A percentile compares a stretch with the other conserved stretches of the same genome.
These are phyloP conservation scores for Microdochium trichocladiopsis DNA, from an alignment of 2,329 filamentous ascomycete species.

Conservation along the genomic window DNA sequence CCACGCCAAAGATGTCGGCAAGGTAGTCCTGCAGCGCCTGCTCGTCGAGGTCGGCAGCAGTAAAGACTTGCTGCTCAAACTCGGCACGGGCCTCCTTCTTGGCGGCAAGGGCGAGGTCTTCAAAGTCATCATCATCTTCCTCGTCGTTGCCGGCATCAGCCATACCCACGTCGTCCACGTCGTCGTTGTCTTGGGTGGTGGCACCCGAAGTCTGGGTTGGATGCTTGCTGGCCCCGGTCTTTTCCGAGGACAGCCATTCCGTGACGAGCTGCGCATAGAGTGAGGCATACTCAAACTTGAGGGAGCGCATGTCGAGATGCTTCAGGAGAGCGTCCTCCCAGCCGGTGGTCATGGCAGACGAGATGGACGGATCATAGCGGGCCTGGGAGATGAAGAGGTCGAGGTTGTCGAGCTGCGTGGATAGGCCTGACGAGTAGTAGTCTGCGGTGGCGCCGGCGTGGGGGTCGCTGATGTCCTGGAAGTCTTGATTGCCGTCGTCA, in stretches of 20 bases:
- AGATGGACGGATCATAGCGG: constrained; percentile 31
- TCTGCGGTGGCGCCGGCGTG: constrained; percentile 5
- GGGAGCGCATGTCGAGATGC: constrained; percentile 30
- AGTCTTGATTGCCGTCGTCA: constrained; percentile 9
- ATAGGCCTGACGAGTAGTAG: background rate
- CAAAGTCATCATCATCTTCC: constrained; percentile 18
- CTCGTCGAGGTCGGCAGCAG: constrained; percentile 27
- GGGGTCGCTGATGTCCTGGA: constrained; percentile 4
- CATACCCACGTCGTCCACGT: constrained; percentile 1
- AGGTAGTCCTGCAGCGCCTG: constrained; percentile 30
- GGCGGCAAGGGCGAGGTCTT: constrained; percentile 29
- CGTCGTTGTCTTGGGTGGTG: constrained; percentile 15
- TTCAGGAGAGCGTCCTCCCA: constrained; percentile 29
- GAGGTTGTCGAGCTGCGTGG: constrained; percentile 26
- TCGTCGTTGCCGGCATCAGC: background rate
- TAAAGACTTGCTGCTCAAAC: constrained; percentile 39
- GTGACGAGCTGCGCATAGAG: constrained; percentile 39
- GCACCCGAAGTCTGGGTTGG: too few species aligned
- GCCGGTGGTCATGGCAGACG: constrained; percentile 18
- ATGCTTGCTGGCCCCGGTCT: constrained; percentile 3
- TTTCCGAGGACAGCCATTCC: constrained; percentile 33
- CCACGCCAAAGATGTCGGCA: constrained; percentile 28
- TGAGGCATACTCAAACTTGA: constrained; percentile 34
- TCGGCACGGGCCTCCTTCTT: constrained; percentile 31
- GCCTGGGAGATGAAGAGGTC: constrained; percentile 31